Evolutionary conservation across 768 basidiomycete genomes (phyloP), one percentile per base, ranked within the genome.

Genomic region (Leccinum rimulosum): DNA sequence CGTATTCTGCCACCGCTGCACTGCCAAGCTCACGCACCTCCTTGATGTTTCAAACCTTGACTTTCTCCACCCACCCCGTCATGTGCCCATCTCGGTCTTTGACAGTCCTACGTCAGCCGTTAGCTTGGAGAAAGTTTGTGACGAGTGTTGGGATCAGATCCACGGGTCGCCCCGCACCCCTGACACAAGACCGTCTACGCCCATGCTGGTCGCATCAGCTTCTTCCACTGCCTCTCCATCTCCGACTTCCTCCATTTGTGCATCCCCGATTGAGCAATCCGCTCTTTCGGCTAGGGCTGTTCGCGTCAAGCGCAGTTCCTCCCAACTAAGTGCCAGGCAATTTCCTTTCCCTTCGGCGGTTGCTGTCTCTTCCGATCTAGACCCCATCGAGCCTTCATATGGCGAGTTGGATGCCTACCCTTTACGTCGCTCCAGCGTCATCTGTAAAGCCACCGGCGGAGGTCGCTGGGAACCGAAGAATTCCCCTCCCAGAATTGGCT

Each of bases 391-490:
- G 58, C 80, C 77, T 56, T 83, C 84, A 1, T 84, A 83, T 57
- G 88, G 88, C 60, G 88, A 88, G 69, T 79, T 92, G 30, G 85
- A 85, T 53, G 81, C 86, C 1, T 92, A 92, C 64, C 90, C 90
- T 2, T 82, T 92, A 22, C 79, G 81, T 47, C 82, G 84, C 56
- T 82, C 85, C 3, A 84, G 82, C 64, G 76, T 81, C 52, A 79
- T 90, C 14, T 93, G 90, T 76, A 93, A 92, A 65, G 87, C 86
- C 1, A 82, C 84, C 19, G 90, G 91, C 50, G 89, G 89, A 14
- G 90, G 90, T 15, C 84, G 91, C 35, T 92, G 90, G 90, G 82
- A 83, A 63, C 90, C 91, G 35, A 87, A 85, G 66, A 80, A 79
- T 31, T 72, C 73, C 10, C 74, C 79, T 2, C 75, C 74, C 0